Evolutionary conservation across 202 grass and related monocot species (phyloP).

Genomic region (Panicum hallii): DNA sequence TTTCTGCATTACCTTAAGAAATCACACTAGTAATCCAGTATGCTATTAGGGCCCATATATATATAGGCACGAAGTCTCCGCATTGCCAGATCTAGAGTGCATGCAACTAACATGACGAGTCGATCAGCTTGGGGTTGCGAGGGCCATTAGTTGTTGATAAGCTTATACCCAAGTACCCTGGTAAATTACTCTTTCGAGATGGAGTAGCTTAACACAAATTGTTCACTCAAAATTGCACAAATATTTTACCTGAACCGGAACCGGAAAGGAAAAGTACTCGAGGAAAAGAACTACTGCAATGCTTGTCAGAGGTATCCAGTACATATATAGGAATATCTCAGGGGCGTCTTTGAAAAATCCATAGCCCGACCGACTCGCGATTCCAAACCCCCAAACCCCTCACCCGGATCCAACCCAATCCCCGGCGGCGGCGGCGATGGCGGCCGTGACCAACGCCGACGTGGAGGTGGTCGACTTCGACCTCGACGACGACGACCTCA

Average conservation of each 20-base stretch:
- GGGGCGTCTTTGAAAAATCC: constrained; percentile 4
- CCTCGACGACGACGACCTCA: constrained; percentile 76
- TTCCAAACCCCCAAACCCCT: not conserved
- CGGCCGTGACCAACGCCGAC: constrained; percentile 50
- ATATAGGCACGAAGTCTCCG: no score
- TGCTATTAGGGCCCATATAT: no score
- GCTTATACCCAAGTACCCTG: no score
- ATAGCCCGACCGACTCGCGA: constrained; percentile 18
- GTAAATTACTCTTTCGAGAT: no score
- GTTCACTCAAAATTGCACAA: no score
- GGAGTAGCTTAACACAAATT: no score
- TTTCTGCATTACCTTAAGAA: no score
- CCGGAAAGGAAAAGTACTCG: not conserved
- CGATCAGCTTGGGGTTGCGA: no score
- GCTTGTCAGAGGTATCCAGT: not conserved
- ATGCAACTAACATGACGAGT: no score
- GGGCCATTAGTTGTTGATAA: no score
- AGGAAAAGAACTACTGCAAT: not conserved
- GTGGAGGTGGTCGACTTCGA: constrained; percentile 79
- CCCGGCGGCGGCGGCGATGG: constrained; percentile 30
- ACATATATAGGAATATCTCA: not conserved
- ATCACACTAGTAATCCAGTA: no score
- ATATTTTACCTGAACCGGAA: not conserved
- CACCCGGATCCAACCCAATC: constrained; percentile 20
- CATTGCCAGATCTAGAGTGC: no score